Evolutionary conservation across 2,329 filamentous ascomycete species (phyloP).

Genomic region (Aspergillus terreus): DNA sequence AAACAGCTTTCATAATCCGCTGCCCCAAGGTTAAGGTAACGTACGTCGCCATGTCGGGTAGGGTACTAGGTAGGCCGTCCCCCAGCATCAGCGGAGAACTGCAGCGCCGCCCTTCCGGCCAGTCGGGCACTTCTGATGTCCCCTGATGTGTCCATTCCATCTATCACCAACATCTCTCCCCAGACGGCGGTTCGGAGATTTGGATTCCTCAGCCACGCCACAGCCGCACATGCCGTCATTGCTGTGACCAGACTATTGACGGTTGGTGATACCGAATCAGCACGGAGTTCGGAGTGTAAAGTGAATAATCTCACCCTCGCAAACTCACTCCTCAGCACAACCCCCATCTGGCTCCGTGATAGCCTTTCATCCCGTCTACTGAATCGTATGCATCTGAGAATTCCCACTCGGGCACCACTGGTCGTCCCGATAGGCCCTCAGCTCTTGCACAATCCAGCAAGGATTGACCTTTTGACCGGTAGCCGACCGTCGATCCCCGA

Average conservation of each 20-base stretch:
- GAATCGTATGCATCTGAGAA: background rate
- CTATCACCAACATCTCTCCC: constrained; percentile 1
- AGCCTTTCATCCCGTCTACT: background rate
- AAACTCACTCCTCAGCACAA: no score
- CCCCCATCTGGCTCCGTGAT: no score
- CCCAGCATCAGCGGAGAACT: background rate
- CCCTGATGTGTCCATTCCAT: constrained; percentile 9
- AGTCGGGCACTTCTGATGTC: background rate
- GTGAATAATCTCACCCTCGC: no score
- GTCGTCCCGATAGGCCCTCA: constrained; percentile 3
- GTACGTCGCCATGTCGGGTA: no score
- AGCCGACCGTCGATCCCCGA: constrained; percentile 18
- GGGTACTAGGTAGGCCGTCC: no score
- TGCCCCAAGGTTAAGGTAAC: background rate
- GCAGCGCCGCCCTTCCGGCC: background rate
- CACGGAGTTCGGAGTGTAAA: no score
- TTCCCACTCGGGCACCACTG: background rate
- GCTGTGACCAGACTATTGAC: background rate
- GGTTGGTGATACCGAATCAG: no score
- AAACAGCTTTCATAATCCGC: background rate
- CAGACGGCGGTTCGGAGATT: background rate
- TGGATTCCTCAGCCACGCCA: background rate
- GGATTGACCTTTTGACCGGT: constrained; percentile 8
- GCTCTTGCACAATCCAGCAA: constrained; percentile 14
- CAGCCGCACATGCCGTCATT: constrained; percentile 1